Base-by-base conservation (phyloP, 495 filamentous ascomycete species). In the Neurospora sp. region DNA sequence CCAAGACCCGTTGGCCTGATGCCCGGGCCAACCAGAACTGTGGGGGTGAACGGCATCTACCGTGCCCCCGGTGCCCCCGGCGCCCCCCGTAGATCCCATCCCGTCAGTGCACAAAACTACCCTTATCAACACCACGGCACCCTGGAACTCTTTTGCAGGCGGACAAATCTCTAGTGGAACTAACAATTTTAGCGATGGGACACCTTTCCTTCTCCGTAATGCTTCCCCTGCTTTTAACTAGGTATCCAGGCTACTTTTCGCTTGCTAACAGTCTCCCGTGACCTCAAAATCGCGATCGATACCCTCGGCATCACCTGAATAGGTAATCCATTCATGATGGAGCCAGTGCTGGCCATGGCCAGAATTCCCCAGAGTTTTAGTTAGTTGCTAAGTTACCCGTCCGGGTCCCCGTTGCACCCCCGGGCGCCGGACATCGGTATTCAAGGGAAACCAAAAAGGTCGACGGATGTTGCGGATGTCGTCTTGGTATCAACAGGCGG, bases 171-270 rank as follows among this genome's bases (percentile, higher is more conserved):
- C 12, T 18, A 27, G 10, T 59, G 22, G 2, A 53, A 22, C 2
- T 27, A 27, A 12, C 12, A 6, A 10, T 59, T 14, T 59, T 59
- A 27, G 47, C 22, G 47, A 59, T 22, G 47, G 45, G 44, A 27
- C 47, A 59, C 20, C 20, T 59, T 27, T 89, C 89, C 75, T 72
- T 47, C 14, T 74, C 6, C 14, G 74, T 75, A 37, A 53, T 70
- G 3, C 22, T 38, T 14, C 16, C 69, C 35, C 22, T 70, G 16
- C n/a, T 42, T 42, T 42, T 18, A 42, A 42, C 41, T 42, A 18
- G 41, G 16, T 42, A 18, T 42, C 41, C 41, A 42, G 41, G 41
- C 41, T 42, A 42, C 16, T 42, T 42, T 42, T 42, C 16, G 41
- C 16, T 42, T 18, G 41, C 7, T 18, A 8, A 59, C 20, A 59